phyloP scores from a whole-genome alignment of 345 rosid genomes.

The Noccaea bulbosa region DNA sequence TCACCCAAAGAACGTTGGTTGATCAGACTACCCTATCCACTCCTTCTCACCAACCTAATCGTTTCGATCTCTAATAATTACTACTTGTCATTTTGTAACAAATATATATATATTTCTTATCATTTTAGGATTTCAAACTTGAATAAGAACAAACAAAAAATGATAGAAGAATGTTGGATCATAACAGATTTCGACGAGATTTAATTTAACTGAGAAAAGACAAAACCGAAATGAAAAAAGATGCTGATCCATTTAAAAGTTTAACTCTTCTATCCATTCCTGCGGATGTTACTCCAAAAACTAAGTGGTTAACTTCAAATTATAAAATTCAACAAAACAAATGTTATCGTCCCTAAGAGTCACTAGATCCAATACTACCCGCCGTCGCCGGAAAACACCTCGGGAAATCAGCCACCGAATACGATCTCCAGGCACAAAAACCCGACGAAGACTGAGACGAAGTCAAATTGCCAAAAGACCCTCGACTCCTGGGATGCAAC shows the following conservation, averaged over 20 bases:
- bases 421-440: conserved; percentile 59
- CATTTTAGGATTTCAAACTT: neutral
- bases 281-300: conserved; percentile 21
- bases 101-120: neutral
- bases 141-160: conserved; percentile 7
- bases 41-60: conserved; percentile 19
- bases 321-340: conserved; percentile 19
- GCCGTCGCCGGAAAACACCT: conserved; percentile 47
- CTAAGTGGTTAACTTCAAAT: conserved; percentile 17
- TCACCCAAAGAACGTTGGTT: neutral
- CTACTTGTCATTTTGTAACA: conserved; percentile 1
- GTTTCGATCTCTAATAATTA: neutral
- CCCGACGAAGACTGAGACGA: conserved; percentile 38
- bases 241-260: conserved; percentile 10
- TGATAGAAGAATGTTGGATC: conserved; percentile 3
- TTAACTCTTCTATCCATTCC: conserved; percentile 38
- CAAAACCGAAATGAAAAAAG: neutral
- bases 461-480: conserved; percentile 42
- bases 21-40: conserved; percentile 22
- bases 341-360: conserved; percentile 24
- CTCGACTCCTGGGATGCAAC: conserved; percentile 54
- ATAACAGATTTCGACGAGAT: conserved; percentile 8
- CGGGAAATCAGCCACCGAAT: conserved; percentile 64
- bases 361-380: conserved; percentile 19
- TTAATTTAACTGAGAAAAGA: neutral